Percentiles rank a stretch among this genome's conserved stretches.
Evolutionary conservation across 1,139 yeast genomes (phyloP).

Genomic region (Martiniozyma asiatica): DNA sequence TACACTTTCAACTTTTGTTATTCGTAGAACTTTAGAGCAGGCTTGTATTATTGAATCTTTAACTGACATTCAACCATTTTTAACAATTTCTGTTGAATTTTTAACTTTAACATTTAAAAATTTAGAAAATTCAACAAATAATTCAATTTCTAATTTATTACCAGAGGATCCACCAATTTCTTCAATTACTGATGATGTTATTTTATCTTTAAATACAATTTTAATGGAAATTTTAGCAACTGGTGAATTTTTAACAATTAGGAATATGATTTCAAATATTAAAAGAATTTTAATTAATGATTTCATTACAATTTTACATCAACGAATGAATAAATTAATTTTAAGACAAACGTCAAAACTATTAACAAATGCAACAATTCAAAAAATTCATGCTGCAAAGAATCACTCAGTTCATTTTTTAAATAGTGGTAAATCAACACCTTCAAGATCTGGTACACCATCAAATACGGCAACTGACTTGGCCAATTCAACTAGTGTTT

Average conservation of each 20-base stretch:
- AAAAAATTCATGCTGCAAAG: constrained; percentile 9
- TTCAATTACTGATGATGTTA: constrained; percentile 78
- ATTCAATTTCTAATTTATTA: constrained; percentile 14
- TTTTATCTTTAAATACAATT: constrained; percentile 60
- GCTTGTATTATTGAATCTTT: constrained; percentile 71
- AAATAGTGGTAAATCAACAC: constrained; percentile 6
- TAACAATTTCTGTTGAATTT: constrained; percentile 17
- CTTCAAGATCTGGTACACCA: constrained; percentile 20
- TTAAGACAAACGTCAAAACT: constrained; percentile 34
- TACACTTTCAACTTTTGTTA: constrained; percentile 48
- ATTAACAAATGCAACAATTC: constrained; percentile 13
- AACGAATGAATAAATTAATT: constrained; percentile 42
- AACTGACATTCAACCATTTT: constrained; percentile 32
- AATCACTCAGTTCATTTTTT: constrained; percentile 5
- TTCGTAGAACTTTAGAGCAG: constrained; percentile 70
- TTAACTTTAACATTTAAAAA: constrained; percentile 13
- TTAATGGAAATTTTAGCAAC: constrained; percentile 48
- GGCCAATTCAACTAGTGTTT: constrained; percentile 14
- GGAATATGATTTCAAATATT: constrained; percentile 34
- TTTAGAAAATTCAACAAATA: constrained; percentile 11
- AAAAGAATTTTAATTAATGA: constrained; percentile 36
- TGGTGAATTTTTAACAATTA: constrained; percentile 45
- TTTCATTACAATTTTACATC: constrained; percentile 33
- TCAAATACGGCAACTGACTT: no score
- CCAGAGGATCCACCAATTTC: constrained; percentile 60